These are phyloP conservation scores for Vitis rupestris DNA, from an alignment of 164 flowering plant genomes.

Conservation along the genomic window DNA sequence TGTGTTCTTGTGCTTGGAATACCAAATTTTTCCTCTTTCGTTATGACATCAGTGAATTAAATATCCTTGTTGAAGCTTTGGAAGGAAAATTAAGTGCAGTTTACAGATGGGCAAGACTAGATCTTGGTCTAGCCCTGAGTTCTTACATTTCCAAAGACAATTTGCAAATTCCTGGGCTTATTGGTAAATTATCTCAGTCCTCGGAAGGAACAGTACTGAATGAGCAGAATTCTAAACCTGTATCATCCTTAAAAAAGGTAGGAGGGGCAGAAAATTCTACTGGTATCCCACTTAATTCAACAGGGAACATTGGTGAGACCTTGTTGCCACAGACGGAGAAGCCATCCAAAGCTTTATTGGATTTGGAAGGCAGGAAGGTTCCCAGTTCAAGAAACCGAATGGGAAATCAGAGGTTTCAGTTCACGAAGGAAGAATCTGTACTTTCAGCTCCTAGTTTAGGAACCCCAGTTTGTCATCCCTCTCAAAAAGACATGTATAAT, in stretches of 20 bases:
- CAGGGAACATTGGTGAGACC: slow-evolving; percentile 3
- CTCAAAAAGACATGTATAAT: slow-evolving; percentile 23
- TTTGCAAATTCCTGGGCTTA: slow-evolving; percentile 12
- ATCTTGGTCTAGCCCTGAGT: slow-evolving; percentile 71
- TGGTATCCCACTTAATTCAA: slow-evolving; percentile 4
- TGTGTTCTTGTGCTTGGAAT: slow-evolving; percentile 68
- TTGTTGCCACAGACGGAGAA: slow-evolving; percentile 8
- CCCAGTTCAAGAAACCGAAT: slow-evolving; percentile 2
- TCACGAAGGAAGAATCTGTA: slow-evolving; percentile 17
- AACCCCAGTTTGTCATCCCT: slow-evolving; percentile 17
- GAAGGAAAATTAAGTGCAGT: slow-evolving; percentile 87
- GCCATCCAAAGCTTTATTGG: slow-evolving; percentile 18
- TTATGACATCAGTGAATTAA: slow-evolving; percentile 59
- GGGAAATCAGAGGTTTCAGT: not conserved
- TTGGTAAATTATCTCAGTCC: slow-evolving; percentile 22
- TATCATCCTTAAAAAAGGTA: slow-evolving; percentile 15
- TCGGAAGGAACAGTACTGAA: slow-evolving; percentile 13
- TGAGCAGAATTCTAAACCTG: slow-evolving; percentile 14
- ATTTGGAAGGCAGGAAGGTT: slow-evolving; percentile 18
- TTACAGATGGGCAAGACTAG: slow-evolving; percentile 81
- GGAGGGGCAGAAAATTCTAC: slow-evolving; percentile 2
- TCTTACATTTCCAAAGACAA: slow-evolving; percentile 46
- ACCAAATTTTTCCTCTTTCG: slow-evolving; percentile 60
- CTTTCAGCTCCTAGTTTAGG: slow-evolving; percentile 13
- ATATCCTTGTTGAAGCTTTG: slow-evolving; percentile 66